These are phyloP conservation scores for Flaveria ramosissima DNA, from an alignment of 129 eudicot genomes.

Conservation along the genomic window DNA sequence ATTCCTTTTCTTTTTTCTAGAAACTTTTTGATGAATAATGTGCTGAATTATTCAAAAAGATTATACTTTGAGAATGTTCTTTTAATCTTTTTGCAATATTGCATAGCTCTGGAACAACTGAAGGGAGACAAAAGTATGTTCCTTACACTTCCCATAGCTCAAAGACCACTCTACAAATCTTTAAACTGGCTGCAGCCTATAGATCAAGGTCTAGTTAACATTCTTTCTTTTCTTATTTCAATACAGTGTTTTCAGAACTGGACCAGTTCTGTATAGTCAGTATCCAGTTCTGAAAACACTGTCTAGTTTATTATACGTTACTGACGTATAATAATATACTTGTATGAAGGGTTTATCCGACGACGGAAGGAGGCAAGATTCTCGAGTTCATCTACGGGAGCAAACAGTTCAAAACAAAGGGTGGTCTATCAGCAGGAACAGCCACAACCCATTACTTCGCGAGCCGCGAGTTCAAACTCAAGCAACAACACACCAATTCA, in stretches of 20 bases:
- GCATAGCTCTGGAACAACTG: conserved; percentile 86
- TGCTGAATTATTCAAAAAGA: too few relatives aligned
- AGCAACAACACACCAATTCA: conserved; percentile 50
- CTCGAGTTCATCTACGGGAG: conserved; percentile 84
- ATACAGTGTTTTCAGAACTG: too few relatives aligned
- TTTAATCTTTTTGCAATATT: neutral
- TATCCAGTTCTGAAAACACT: neutral
- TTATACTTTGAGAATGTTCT: too few relatives aligned
- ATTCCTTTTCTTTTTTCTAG: too few relatives aligned
- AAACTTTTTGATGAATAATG: too few relatives aligned
- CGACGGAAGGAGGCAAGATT: conserved; percentile 65
- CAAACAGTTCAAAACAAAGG: conserved; percentile 67
- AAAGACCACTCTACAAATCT: conserved; percentile 75
- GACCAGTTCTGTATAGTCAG: too few relatives aligned
- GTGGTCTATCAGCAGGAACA: conserved; percentile 73
- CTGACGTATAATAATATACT: too few relatives aligned
- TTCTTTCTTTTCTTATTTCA: too few relatives aligned
- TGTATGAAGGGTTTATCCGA: conserved; percentile 68
- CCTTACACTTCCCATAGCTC: conserved; percentile 84
- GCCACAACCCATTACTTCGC: conserved; percentile 81
- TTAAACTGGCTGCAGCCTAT: conserved; percentile 77
- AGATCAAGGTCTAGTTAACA: conserved; percentile 62
- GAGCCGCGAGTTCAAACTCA: conserved; percentile 63
- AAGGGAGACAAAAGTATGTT: conserved; percentile 77
- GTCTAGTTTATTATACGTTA: too few relatives aligned